Evolutionary conservation across 495 filamentous ascomycete species (phyloP).

Genomic region (Xylaria sp.): DNA sequence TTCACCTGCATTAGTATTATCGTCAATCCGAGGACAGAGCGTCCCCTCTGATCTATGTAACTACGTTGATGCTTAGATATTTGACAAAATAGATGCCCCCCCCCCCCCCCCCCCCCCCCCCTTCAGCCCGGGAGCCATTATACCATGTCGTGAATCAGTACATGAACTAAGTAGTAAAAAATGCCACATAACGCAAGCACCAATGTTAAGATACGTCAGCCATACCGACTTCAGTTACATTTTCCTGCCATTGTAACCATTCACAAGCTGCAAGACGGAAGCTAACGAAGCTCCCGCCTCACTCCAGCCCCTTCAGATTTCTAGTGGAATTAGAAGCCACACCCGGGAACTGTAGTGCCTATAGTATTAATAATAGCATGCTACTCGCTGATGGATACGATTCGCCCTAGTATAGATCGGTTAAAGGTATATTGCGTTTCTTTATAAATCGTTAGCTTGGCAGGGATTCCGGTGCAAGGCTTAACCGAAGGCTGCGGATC

Average conservation of each 20-base stretch:
- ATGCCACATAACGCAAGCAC: neutral
- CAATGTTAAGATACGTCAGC: neutral
- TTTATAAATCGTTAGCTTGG: neutral
- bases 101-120: too few relatives aligned
- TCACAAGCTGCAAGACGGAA: slow-evolving; percentile 4
- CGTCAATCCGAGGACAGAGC: neutral
- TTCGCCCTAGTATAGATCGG: neutral
- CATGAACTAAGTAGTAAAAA: neutral
- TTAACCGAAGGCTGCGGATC: neutral
- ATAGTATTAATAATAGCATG: neutral
- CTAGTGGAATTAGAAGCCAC: neutral
- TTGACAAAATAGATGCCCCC: neutral
- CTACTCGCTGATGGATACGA: neutral
- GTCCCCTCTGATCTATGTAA: neutral
- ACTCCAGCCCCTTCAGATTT: neutral
- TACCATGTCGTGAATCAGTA: neutral
- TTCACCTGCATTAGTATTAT: neutral
- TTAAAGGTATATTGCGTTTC: slow-evolving; percentile 2
- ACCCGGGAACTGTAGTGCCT: neutral
- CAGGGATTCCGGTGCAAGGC: neutral
- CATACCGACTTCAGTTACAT: neutral
- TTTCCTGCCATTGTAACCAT: neutral
- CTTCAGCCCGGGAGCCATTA: too few relatives aligned
- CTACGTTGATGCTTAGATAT: neutral
- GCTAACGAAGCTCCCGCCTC: slow-evolving; percentile 13